Evolutionary conservation across 164 flowering plant species (phyloP).

Genomic region (Annona cherimola): DNA sequence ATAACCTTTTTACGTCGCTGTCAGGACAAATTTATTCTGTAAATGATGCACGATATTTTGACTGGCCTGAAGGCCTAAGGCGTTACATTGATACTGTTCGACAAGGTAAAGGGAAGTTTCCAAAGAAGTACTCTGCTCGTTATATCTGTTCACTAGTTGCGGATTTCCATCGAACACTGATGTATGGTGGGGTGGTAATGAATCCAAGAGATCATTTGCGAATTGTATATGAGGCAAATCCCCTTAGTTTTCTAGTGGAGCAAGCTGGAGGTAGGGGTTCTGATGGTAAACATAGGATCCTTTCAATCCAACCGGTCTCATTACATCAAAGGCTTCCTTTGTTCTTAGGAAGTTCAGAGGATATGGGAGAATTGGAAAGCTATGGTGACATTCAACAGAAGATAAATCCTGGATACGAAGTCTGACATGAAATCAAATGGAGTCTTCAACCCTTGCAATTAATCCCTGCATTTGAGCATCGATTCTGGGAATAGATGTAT

Average conservation of each 20-base stretch:
- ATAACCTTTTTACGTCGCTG: conserved; percentile 4
- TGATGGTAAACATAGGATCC: conserved; percentile 77
- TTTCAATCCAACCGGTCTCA: conserved; percentile 74
- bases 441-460: background rate
- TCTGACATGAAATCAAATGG: conserved; percentile 21
- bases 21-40: conserved; percentile 98
- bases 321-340: conserved; percentile 91
- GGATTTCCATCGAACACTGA: conserved; percentile 83
- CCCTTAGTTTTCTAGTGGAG: conserved; percentile 85
- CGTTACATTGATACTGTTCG: conserved; percentile 84
- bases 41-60: conserved; percentile 94
- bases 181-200: conserved; percentile 93
- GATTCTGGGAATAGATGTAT: background rate
- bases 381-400: conserved; percentile 91
- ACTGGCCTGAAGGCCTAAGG: conserved; percentile 96
- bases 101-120: conserved; percentile 86
- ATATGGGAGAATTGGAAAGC: conserved; percentile 84
- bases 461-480: background rate
- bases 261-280: conserved; percentile 95
- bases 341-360: conserved; percentile 80
- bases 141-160: conserved; percentile 96
- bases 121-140: conserved; percentile 94
- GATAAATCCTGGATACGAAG: conserved; percentile 93
- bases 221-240: conserved; percentile 86
- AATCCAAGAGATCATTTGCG: conserved; percentile 98